Conservation (phyloP, 2,329 filamentous ascomycete genomes). For the Lachnellula subtilissima region DNA sequence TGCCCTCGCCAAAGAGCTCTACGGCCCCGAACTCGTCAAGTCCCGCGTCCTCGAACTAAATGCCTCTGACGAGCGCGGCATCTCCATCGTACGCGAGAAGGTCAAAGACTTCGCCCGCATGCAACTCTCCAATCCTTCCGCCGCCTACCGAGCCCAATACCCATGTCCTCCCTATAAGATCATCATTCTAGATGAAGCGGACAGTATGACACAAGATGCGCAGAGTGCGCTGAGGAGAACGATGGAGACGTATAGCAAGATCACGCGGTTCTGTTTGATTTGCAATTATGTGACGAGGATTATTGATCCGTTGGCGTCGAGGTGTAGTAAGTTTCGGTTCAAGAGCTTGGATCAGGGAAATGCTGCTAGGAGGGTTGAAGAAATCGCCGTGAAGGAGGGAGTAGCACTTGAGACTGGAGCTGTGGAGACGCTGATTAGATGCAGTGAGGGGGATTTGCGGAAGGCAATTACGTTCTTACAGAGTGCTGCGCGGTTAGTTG, state of each 20-base stretch:
- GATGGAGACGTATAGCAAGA: slow-evolving; percentile 97
- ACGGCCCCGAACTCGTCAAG: slow-evolving; percentile 89
- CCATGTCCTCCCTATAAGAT: slow-evolving; percentile 99
- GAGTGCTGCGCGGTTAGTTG: slow-evolving; percentile 84
- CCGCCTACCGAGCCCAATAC: slow-evolving; percentile 65
- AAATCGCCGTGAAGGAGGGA: slow-evolving; percentile 77
- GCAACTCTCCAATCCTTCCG: slow-evolving; percentile 75
- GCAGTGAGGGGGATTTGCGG: slow-evolving; percentile 88
- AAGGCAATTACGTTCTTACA: slow-evolving; percentile 97
- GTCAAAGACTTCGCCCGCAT: slow-evolving; percentile 97
- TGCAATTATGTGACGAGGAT: slow-evolving; percentile 99
- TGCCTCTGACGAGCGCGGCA: slow-evolving; percentile 96
- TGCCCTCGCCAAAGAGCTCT: slow-evolving; percentile 93
- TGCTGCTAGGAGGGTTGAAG: slow-evolving; percentile 69
- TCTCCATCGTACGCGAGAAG: slow-evolving; percentile 93
- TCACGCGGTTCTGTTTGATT: slow-evolving; percentile 94
- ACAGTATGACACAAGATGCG: slow-evolving; percentile 98
- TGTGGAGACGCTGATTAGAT: slow-evolving; percentile 76
- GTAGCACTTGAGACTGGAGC: slow-evolving; percentile 74
- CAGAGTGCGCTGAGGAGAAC: slow-evolving; percentile 88
- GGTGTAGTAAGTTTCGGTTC: slow-evolving; percentile 97
- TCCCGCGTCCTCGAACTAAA: slow-evolving; percentile 97
- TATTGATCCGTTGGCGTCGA: slow-evolving; percentile 88
- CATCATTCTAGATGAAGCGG: slow-evolving; percentile 95
- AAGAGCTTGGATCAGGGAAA: slow-evolving; percentile 89